Evolutionary conservation across 129 eudicot species (phyloP).

Genomic region (Flaveria bidentis): DNA sequence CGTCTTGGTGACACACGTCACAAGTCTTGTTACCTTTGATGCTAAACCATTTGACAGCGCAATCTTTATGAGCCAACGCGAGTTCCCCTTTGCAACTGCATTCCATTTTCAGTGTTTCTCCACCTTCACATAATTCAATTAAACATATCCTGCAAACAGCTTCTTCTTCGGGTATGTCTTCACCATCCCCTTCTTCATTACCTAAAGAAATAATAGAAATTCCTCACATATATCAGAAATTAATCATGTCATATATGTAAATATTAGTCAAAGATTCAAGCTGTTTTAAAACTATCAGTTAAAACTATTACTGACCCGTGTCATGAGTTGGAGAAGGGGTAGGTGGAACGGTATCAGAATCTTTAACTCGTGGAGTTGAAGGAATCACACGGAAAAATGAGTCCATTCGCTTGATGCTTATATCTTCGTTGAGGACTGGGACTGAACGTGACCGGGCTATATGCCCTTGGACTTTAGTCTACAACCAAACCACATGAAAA

Average conservation of each 20-base stretch:
- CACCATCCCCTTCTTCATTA: slow-evolving; percentile 57
- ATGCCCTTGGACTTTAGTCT: slow-evolving; percentile 53
- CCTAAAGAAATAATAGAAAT: slow-evolving; percentile 36
- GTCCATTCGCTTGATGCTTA: slow-evolving; percentile 51
- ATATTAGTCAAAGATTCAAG: slow-evolving; percentile 2
- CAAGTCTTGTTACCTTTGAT: slow-evolving; percentile 94
- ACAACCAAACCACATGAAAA: slow-evolving; percentile 16
- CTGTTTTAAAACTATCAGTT: not conserved
- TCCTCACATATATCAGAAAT: not conserved
- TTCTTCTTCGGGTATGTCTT: slow-evolving; percentile 91
- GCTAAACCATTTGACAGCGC: slow-evolving; percentile 94
- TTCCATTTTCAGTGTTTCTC: slow-evolving; percentile 92
- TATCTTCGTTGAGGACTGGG: slow-evolving; percentile 60
- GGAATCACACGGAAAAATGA: slow-evolving; percentile 85
- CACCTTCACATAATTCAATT: slow-evolving; percentile 90
- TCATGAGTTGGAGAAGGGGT: slow-evolving; percentile 41
- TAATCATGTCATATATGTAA: not conserved
- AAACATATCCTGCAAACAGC: slow-evolving; percentile 93
- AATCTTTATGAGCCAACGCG: slow-evolving; percentile 88
- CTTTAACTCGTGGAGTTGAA: slow-evolving; percentile 72
- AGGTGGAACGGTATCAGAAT: slow-evolving; percentile 35
- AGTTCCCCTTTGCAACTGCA: slow-evolving; percentile 96
- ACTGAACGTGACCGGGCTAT: slow-evolving; percentile 78
- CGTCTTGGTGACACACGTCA: slow-evolving; percentile 90
- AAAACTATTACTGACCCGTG: slow-evolving; percentile 40